Evolutionary conservation across 257 asterid genomes (phyloP).

Genomic region (Datura wrightii): DNA sequence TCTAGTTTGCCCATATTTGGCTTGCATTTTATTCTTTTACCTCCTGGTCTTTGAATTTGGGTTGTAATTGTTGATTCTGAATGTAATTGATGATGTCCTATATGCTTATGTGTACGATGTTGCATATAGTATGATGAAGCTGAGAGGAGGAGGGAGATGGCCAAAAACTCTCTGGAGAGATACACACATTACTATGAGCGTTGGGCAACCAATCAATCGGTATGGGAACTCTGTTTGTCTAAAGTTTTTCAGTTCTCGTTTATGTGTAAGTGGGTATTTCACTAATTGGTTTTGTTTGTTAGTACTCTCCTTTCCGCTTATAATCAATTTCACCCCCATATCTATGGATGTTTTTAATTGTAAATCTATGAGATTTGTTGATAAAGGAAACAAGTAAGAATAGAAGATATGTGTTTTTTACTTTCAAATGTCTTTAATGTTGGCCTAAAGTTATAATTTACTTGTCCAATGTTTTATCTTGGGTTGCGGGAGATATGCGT

Average conservation of each 20-base stretch:
- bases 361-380: background rate
- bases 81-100: background rate
- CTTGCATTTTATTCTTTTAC: background rate
- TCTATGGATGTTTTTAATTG: background rate
- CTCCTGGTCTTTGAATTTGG: constrained; percentile 18
- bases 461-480: background rate
- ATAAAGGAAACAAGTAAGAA: background rate
- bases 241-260: background rate
- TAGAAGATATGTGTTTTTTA: background rate
- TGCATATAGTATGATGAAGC: constrained; percentile 86
- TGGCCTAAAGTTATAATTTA: background rate
- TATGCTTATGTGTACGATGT: constrained; percentile 27
- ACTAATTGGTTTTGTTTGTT: background rate
- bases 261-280: background rate
- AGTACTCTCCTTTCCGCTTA: background rate
- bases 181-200: constrained; percentile 99
- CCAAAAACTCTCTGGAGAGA: constrained; percentile 99
- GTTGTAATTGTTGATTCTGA: constrained; percentile 23
- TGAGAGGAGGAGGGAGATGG: constrained; percentile 99
- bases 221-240: constrained; percentile 42
- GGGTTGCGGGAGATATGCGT: background rate
- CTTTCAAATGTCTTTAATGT: background rate
- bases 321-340: background rate
- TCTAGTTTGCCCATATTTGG: background rate
- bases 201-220: constrained; percentile 99